Percentiles rank a stretch among this genome's conserved stretches.
Evolutionary conservation across 768 basidiomycete species (phyloP).

Genomic region (Pholiota conissans): DNA sequence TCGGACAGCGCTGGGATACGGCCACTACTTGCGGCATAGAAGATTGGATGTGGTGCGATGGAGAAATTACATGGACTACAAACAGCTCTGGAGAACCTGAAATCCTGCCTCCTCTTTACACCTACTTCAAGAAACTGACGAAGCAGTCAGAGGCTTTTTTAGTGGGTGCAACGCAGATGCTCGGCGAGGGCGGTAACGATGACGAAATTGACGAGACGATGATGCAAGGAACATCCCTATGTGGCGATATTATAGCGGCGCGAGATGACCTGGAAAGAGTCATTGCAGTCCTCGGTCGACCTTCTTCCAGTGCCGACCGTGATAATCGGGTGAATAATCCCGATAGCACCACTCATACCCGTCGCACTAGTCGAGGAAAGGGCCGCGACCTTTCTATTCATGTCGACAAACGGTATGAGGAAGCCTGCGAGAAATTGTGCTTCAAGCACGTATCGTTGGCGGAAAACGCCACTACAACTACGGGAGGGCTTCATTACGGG

Average conservation of each 20-base stretch:
- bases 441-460: slow-evolving; percentile 43
- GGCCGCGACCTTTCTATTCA: slow-evolving; percentile 30
- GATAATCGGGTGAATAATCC: slow-evolving; percentile 11
- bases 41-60: slow-evolving; percentile 48
- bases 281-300: slow-evolving; percentile 38
- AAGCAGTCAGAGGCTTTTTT: slow-evolving; percentile 53
- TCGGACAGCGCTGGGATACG: slow-evolving; percentile 39
- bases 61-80: slow-evolving; percentile 41
- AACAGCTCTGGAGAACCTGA: slow-evolving; percentile 29
- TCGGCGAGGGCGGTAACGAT: slow-evolving; percentile 29
- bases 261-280: slow-evolving; percentile 49
- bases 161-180: slow-evolving; percentile 41
- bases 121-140: slow-evolving; percentile 53
- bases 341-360: slow-evolving; percentile 16
- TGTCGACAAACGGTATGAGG: slow-evolving; percentile 39
- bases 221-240: slow-evolving; percentile 44
- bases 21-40: slow-evolving; percentile 40
- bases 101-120: slow-evolving; percentile 40
- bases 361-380: slow-evolving; percentile 23
- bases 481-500: slow-evolving; percentile 24
- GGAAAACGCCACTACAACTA: slow-evolving; percentile 10
- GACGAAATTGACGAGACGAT: slow-evolving; percentile 38
- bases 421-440: slow-evolving; percentile 46
- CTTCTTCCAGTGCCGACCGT: slow-evolving; percentile 11
- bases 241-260: slow-evolving; percentile 52